phyloP scores from a whole-genome alignment of 345 rosid genomes.

The Bruguiera parviflora region DNA sequence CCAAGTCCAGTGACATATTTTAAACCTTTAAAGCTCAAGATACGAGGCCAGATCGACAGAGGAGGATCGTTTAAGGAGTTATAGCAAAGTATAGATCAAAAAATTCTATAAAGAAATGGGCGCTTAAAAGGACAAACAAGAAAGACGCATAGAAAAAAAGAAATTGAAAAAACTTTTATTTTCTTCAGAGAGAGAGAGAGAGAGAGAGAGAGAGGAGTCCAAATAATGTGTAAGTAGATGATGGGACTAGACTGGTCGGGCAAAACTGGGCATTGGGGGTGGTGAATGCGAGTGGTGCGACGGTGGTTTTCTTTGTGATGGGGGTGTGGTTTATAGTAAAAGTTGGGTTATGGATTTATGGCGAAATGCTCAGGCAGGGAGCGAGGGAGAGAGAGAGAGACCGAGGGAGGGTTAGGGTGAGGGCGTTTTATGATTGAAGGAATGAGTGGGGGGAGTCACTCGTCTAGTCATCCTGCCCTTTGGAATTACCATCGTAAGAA shows the following conservation, averaged over 20 bases:
- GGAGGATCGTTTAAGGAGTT: neutral
- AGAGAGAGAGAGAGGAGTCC: slow-evolving; percentile 23
- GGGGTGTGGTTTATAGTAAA: neutral
- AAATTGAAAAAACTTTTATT: neutral
- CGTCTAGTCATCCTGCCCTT: slow-evolving; percentile 23
- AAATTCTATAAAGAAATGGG: slow-evolving; percentile 10
- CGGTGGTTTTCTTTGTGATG: slow-evolving; percentile 5
- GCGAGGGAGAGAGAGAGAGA: slow-evolving; percentile 15
- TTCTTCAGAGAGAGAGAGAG: slow-evolving; percentile 12
- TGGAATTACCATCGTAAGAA: no score
- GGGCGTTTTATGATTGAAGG: slow-evolving; percentile 39
- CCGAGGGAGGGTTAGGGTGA: neutral
- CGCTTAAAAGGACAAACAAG: slow-evolving; percentile 3
- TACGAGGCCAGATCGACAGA: slow-evolving; percentile 1
- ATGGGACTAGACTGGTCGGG: slow-evolving; percentile 37
- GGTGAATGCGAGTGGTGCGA: neutral
- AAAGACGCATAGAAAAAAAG: neutral
- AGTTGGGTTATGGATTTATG: neutral
- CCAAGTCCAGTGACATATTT: slow-evolving; percentile 67
- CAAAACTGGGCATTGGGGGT: neutral
- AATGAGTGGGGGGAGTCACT: slow-evolving; percentile 57
- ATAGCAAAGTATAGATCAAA: slow-evolving; percentile 10
- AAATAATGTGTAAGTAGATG: slow-evolving; percentile 21
- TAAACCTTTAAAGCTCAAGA: neutral
- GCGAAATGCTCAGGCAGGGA: neutral